Evolutionary conservation across 129 eudicot genomes (phyloP), one percentile per base, ranked within the genome.

Genomic region (Artemisia argyi): DNA sequence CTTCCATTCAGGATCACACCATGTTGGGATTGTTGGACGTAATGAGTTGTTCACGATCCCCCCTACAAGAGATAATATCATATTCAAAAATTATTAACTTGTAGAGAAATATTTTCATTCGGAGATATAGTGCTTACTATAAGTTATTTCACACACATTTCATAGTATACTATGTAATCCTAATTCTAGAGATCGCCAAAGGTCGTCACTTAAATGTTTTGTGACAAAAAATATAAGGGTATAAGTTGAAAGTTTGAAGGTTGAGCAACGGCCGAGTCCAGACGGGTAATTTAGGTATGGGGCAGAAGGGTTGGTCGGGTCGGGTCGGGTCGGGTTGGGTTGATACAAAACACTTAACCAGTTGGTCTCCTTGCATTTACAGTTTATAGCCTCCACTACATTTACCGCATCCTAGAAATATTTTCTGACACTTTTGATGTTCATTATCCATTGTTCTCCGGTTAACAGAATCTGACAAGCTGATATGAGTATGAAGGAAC

Each of bases 1-100:
- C 48, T 92, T 92, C 97, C 96, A 89, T 66, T 89, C 94, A 12
- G 96, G 96, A 73, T 89, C 99, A 30, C 99, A 95, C 99, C 99
- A 95, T 52, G 94, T 83, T 19, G 99, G 99, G 61, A 88, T 90
- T 75, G 86, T 86, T 19, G 99, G 99, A 30, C 97, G 97, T 48
- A 95, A 70, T 4, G 95, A 68, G 85, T 89, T 84, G 86, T 86
- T 89, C 83, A 92, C 98, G 11, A 92, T 92, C 53, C 96, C 99
- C 58, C 99, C 99, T 95, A 67, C 74, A 69, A 48, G 11, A 63
- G 3, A 63, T 12, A 53, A 19, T n/a, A 46, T 48, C 68, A 57
- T 58, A 15, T 46, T 70, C 13, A 59, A 12, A 14, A 6, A 28
- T 61, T 61, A 22, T 61, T 61, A 4, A 61, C 12, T 61, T 11